Percentiles rank a stretch among this genome's conserved stretches.
Evolutionary conservation across 1,284 basidiomycete genomes (phyloP).

Genomic region (Marasmius oreades): DNA sequence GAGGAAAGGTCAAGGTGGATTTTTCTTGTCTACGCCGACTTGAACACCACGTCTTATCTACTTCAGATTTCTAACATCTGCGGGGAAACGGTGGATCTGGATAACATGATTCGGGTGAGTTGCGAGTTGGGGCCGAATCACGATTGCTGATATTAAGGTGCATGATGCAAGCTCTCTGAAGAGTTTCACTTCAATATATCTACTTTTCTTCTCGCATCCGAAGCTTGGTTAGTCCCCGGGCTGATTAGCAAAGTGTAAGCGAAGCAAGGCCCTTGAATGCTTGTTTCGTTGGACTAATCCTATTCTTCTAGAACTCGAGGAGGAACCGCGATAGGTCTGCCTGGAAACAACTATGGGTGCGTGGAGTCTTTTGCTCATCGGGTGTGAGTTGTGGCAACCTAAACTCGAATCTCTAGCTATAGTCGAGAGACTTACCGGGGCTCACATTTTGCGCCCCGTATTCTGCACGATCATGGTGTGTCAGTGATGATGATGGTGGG

Average conservation of each 20-base stretch:
- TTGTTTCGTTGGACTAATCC: background rate
- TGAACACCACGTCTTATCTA: background rate
- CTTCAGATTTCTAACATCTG: constrained; percentile 59
- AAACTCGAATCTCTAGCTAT: constrained; percentile 37
- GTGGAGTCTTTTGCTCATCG: background rate
- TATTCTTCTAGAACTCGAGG: constrained; percentile 33
- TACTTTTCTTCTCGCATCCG: constrained; percentile 75
- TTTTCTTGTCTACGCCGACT: too few relatives aligned
- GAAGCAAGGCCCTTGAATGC: background rate
- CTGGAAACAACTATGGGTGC: constrained; percentile 55
- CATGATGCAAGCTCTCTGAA: constrained; percentile 55
- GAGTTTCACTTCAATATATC: constrained; percentile 72
- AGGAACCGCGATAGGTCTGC: constrained; percentile 59
- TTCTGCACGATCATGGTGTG: constrained; percentile 68
- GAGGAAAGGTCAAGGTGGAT: constrained; percentile 80
- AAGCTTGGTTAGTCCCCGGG: constrained; percentile 74
- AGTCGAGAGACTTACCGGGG: constrained; percentile 78
- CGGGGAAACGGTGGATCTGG: constrained; percentile 72
- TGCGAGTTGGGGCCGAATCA: background rate
- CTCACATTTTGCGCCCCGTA: constrained; percentile 74
- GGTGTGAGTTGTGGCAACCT: background rate
- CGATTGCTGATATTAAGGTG: background rate
- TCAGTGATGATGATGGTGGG: constrained; percentile 68
- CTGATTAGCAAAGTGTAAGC: constrained; percentile 59
- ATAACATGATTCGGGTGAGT: constrained; percentile 65